Evolutionary conservation across 2,329 filamentous ascomycete genomes (phyloP), one percentile per base, ranked within the genome.

Genomic region (Stemphylium vesicarium): DNA sequence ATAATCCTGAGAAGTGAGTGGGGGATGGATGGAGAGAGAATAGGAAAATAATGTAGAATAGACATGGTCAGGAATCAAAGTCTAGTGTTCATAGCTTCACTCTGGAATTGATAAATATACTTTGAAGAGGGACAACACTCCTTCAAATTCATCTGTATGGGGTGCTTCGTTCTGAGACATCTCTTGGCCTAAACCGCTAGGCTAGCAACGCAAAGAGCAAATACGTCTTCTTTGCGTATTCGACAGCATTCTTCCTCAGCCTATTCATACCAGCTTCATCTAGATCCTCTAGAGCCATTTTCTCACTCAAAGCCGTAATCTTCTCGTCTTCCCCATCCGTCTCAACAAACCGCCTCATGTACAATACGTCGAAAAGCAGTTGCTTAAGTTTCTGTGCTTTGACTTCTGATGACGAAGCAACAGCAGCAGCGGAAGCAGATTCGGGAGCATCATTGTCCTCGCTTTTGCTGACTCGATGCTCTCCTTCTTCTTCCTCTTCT

Each of bases 191-290:
- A 8, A 18, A 2, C 20, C 11, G 20, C 57, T 59, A 73, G 4
- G 67, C 63, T 60, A 97, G 77, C 52, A 96, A 78, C 2, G 90
- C 92, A 77, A 97, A 96, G 22, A 97, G 75, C 59, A 97, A 75
- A 72, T 85, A 88, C 10, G 90, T 95, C 67, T 89, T 86, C 78
- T 89, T 91, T 86, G 91, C 95, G 74, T 95, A 96, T 46, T 93
- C 91, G 40, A 82, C 79, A 5, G 91, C 85, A 13, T 82, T 79
- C 74, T 88, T 89, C 62, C 71, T 75, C 33, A 96, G 74, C 38
- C 79, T 75, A 58, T 84, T 84, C 39, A 81, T 75, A 13, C 77
- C 78, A 5, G 75, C 77, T 10, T 79, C 74, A 24, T 82, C 79
- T 4, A 82, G 70, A 0, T 82, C 82, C 6, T 80, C 81, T 24